A percentile compares a stretch with the other conserved stretches of the same genome.
Evolutionary conservation across 345 rosid species (phyloP).

Genomic region (Brassica carinata): DNA sequence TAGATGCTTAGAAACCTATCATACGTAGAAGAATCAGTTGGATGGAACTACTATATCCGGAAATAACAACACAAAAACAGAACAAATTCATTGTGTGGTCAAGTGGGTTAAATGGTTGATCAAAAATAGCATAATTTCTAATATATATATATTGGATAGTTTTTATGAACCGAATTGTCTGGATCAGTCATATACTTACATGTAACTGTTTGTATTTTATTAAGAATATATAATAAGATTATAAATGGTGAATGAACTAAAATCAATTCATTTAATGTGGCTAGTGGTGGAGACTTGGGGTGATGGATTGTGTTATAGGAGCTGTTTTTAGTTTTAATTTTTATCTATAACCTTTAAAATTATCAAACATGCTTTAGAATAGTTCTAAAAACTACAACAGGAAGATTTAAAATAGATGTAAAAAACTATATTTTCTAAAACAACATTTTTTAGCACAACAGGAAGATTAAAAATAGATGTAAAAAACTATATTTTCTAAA

Average conservation of each 20-base stretch:
- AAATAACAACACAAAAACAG: constrained; percentile 10
- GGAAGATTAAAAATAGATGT: too few species aligned
- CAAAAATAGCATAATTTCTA: not conserved
- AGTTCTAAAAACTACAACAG: too few species aligned
- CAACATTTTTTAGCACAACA: too few species aligned
- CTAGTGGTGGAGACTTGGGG: not conserved
- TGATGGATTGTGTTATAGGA: too few species aligned
- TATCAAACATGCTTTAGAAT: too few species aligned
- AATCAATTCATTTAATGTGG: constrained; percentile 1
- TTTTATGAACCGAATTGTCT: not conserved
- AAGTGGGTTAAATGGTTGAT: not conserved
- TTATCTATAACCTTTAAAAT: too few species aligned
- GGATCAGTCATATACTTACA: not conserved
- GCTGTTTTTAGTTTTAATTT: too few species aligned
- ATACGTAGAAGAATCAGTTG: not conserved
- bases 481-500: too few species aligned
- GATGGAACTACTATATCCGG: constrained; percentile 6
- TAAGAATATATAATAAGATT: not conserved
- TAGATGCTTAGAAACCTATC: not conserved
- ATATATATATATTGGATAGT: not conserved
- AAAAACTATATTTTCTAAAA: too few species aligned
- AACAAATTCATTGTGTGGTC: constrained; percentile 2
- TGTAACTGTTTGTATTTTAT: not conserved
- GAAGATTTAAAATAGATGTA: too few species aligned
- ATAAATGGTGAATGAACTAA: not conserved